Percentiles rank a stretch among this genome's conserved stretches.
phyloP scores from a whole-genome alignment of 2,329 filamentous ascomycete genomes.

The Colletotrichum nymphaeae region DNA sequence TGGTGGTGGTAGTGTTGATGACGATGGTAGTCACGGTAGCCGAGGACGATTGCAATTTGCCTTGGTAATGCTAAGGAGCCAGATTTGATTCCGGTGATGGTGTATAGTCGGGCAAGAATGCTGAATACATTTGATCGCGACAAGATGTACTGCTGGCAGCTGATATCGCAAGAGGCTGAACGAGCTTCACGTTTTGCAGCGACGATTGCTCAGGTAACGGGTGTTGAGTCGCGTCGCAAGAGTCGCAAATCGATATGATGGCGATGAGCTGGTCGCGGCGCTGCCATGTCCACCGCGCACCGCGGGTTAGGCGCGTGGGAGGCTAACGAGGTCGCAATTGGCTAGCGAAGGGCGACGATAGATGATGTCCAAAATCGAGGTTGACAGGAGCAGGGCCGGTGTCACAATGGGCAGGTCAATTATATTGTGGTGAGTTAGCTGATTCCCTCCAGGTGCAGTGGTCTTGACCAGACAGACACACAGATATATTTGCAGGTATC shows the following conservation, averaged over 20 bases:
- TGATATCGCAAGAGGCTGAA: not conserved
- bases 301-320: not conserved
- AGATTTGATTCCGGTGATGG: not conserved
- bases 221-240: slow-evolving; percentile 18
- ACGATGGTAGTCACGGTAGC: not conserved
- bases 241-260: not conserved
- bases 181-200: not conserved
- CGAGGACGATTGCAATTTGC: not conserved
- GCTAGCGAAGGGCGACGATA: not conserved
- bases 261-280: not conserved
- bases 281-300: slow-evolving; percentile 12
- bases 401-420: not conserved
- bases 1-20: not conserved
- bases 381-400: not conserved
- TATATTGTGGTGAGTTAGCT: not conserved
- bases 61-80: not conserved
- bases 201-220: not conserved
- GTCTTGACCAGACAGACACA: not conserved
- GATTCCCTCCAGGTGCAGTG: not conserved
- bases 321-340: not conserved
- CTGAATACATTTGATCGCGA: slow-evolving; percentile 19
- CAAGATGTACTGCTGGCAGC: not conserved
- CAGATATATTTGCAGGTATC: not conserved
- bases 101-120: slow-evolving; percentile 1
- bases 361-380: not conserved